These are phyloP conservation scores for Leccinum longicurvipes DNA, from an alignment of 768 basidiomycete genomes.

Conservation along the genomic window DNA sequence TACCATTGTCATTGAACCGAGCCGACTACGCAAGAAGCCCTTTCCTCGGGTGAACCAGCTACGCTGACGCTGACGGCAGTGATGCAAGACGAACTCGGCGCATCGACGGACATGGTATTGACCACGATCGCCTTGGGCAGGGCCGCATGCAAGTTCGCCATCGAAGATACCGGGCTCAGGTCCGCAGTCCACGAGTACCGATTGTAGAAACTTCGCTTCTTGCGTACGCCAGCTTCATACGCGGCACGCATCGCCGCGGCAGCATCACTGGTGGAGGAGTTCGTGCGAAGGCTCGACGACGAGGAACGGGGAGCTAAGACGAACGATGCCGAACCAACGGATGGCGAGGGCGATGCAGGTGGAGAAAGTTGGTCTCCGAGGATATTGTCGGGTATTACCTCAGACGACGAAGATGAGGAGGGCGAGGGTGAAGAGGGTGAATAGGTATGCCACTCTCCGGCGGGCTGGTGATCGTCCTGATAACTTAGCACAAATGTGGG, in stretches of 20 bases:
- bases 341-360: constrained; percentile 28
- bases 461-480: constrained; percentile 24
- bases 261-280: constrained; percentile 18
- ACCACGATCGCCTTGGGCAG: constrained; percentile 20
- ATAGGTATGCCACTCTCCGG: constrained; percentile 26
- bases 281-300: constrained; percentile 28
- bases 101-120: constrained; percentile 7
- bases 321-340: constrained; percentile 26
- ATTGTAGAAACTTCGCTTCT: constrained; percentile 31
- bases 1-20: constrained; percentile 16
- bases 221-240: constrained; percentile 31
- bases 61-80: constrained; percentile 7
- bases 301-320: constrained; percentile 26
- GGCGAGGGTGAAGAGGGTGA: constrained; percentile 26
- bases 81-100: background rate
- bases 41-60: constrained; percentile 1
- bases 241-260: constrained; percentile 30
- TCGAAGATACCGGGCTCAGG: constrained; percentile 22
- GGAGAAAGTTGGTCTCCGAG: constrained; percentile 24
- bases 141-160: constrained; percentile 11
- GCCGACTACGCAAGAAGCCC: background rate
- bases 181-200: constrained; percentile 31
- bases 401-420: constrained; percentile 29
- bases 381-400: constrained; percentile 21
- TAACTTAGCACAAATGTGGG: constrained; percentile 37